Evolutionary conservation across 257 asterid genomes (phyloP), one percentile per base, ranked within the genome.

Genomic region (Rubia yunnanensis): DNA sequence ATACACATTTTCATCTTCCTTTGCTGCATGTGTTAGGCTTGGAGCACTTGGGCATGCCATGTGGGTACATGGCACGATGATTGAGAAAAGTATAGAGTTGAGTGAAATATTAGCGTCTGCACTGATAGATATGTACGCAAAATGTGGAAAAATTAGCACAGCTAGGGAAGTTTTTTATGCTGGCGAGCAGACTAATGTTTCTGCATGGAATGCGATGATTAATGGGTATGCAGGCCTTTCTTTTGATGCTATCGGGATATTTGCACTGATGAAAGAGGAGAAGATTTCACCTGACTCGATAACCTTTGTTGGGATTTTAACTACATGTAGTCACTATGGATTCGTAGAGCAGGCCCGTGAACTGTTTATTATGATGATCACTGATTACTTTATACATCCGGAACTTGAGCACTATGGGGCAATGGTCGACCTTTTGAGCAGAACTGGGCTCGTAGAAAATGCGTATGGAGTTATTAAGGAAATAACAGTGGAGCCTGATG

Each of bases 371-470:
- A 67, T 80, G 30, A 87, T 90, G 97, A 77, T 77, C 78, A 81
- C 54, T 28, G 28, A 22, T 9, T 86, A 70, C 72, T 75, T 70
- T 23, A 81, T 87, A 60, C 75, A 63, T 66, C 97, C 96, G 22
- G 84, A 87, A 63, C 84, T 85, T 60, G 95, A 84, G 84, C 97
- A 90, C 65, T 87, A 82, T 61, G 97, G 96, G 35, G 83, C 95
- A 44, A 86, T 86, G 96, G 83, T 86, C 65, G 96, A 86, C 76
- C 77, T 86, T 27, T 75, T 84, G 7, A 87, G 82, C 49, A 82
- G 96, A 71, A 92, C 91, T 53, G 95, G 88, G 34, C 80, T 79
- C 60, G 74, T 86, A 35, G 82, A 79, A 54, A 88, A 89, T 78
- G 90, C 95, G 44, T 78, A 71, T 73, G 70, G 74, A 59, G 67